Evolutionary conservation across 768 basidiomycete genomes (phyloP).

Genomic region (Amanita inopinata): DNA sequence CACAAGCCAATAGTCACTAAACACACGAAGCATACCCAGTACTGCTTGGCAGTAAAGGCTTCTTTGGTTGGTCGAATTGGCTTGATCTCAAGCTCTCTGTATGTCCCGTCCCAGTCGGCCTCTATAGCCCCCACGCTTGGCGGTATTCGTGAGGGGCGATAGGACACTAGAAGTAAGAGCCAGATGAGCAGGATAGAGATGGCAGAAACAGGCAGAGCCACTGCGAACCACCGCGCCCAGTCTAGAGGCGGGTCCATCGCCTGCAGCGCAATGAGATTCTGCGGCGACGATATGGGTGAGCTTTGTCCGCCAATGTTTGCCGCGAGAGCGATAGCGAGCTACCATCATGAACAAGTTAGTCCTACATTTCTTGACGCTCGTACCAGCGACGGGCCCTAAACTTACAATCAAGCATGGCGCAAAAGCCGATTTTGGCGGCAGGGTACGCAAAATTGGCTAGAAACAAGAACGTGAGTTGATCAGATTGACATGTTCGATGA

Average conservation of each 20-base stretch:
- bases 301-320: constrained; percentile 97
- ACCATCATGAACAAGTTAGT: too few relatives aligned
- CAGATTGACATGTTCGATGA: background rate
- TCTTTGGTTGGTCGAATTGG: constrained; percentile 80
- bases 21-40: constrained; percentile 81
- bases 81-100: constrained; percentile 39
- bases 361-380: too few relatives aligned
- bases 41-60: constrained; percentile 74
- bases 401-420: constrained; percentile 87
- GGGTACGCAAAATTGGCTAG: constrained; percentile 87
- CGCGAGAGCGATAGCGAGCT: constrained; percentile 96
- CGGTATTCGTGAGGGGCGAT: constrained; percentile 62
- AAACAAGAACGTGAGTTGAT: constrained; percentile 4
- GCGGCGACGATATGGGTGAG: constrained; percentile 95
- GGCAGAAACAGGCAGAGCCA: constrained; percentile 84
- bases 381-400: constrained; percentile 11
- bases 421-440: constrained; percentile 81
- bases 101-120: constrained; percentile 7
- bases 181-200: constrained; percentile 87
- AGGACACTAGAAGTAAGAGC: constrained; percentile 77
- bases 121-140: constrained; percentile 71
- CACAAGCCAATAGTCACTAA: constrained; percentile 79
- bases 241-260: constrained; percentile 78
- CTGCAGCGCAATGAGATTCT: constrained; percentile 90
- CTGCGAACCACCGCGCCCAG: constrained; percentile 91